Percentiles rank a stretch among this genome's conserved stretches.
Conservation (phyloP, 2,329 filamentous ascomycete species). For the Pseudocercospora eumusae region DNA sequence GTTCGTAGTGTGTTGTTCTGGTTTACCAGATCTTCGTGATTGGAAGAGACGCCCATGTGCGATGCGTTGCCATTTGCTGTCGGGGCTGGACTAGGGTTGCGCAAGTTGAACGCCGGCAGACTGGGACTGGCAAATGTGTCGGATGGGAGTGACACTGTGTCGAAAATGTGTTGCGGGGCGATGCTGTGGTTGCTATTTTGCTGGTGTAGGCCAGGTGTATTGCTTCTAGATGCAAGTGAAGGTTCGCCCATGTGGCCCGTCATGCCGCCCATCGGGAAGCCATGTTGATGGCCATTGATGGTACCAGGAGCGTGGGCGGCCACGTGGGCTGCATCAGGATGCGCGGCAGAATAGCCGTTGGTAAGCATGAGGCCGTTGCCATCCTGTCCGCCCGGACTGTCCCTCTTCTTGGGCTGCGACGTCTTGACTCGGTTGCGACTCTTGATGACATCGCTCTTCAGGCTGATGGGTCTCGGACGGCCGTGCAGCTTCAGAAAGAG, state of each 20-base stretch:
- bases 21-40: slow-evolving; percentile 70
- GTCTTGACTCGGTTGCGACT: slow-evolving; percentile 98
- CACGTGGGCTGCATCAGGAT: slow-evolving; percentile 22
- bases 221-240: slow-evolving; percentile 61
- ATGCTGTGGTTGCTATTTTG: slow-evolving; percentile 61
- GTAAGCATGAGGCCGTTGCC: slow-evolving; percentile 16
- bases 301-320: slow-evolving; percentile 35
- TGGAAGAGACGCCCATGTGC: slow-evolving; percentile 37
- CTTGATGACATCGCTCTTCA: slow-evolving; percentile 99
- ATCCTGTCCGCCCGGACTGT: slow-evolving; percentile 30
- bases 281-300: slow-evolving; percentile 20
- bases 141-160: slow-evolving; percentile 66
- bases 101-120: slow-evolving; percentile 47
- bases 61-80: slow-evolving; percentile 60
- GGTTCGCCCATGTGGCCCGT: slow-evolving; percentile 21
- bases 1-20: slow-evolving; percentile 90
- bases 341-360: slow-evolving; percentile 27
- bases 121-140: slow-evolving; percentile 64
- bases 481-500: slow-evolving; percentile 97
- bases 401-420: slow-evolving; percentile 68
- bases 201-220: slow-evolving; percentile 71
- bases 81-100: slow-evolving; percentile 61
- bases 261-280: slow-evolving; percentile 25
- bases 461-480: slow-evolving; percentile 85
- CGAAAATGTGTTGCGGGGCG: slow-evolving; percentile 76